A percentile compares a stretch with the other conserved stretches of the same genome.
These are phyloP conservation scores for Cryoendolithus antarcticus DNA, from an alignment of 2,329 filamentous ascomycete species.

Conservation along the genomic window DNA sequence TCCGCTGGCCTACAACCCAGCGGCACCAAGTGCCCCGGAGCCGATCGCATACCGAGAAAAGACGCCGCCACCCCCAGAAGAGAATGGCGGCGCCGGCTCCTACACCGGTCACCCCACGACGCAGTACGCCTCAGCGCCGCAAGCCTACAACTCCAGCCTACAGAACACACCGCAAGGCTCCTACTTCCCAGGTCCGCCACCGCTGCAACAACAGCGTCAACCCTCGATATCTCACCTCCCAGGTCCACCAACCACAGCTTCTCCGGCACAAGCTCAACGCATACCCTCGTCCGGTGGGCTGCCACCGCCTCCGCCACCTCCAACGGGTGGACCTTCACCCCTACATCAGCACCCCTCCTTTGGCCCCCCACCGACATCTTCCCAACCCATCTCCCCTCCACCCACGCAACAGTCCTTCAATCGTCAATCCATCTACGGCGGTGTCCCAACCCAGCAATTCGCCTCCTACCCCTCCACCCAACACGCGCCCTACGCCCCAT, in stretches of 20 bases:
- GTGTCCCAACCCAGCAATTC: slow-evolving; percentile 11
- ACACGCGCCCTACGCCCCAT: too few relatives aligned
- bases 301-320: slow-evolving; percentile 12
- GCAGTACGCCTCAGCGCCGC: slow-evolving; percentile 14
- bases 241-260: slow-evolving; percentile 11
- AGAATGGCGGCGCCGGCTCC: slow-evolving; percentile 35
- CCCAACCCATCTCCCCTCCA: slow-evolving; percentile 12
- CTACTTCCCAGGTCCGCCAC: slow-evolving; percentile 19
- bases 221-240: slow-evolving; percentile 8
- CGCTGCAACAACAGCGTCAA: slow-evolving; percentile 4
- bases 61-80: slow-evolving; percentile 63
- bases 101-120: slow-evolving; percentile 26
- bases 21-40: slow-evolving; percentile 63
- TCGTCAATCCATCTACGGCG: slow-evolving; percentile 13
- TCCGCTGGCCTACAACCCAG: slow-evolving; percentile 67
- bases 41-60: slow-evolving; percentile 62
- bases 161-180: slow-evolving; percentile 18
- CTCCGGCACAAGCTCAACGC: slow-evolving; percentile 6
- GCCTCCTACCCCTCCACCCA: slow-evolving; percentile 5
- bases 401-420: slow-evolving; percentile 23
- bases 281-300: slow-evolving; percentile 10
- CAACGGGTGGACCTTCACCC: slow-evolving; percentile 8
- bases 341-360: slow-evolving; percentile 11
- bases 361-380: slow-evolving; percentile 6
- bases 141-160: slow-evolving; percentile 11